These are phyloP conservation scores for Phylloporus scabripes DNA, from an alignment of 768 basidiomycete genomes.

Conservation along the genomic window DNA sequence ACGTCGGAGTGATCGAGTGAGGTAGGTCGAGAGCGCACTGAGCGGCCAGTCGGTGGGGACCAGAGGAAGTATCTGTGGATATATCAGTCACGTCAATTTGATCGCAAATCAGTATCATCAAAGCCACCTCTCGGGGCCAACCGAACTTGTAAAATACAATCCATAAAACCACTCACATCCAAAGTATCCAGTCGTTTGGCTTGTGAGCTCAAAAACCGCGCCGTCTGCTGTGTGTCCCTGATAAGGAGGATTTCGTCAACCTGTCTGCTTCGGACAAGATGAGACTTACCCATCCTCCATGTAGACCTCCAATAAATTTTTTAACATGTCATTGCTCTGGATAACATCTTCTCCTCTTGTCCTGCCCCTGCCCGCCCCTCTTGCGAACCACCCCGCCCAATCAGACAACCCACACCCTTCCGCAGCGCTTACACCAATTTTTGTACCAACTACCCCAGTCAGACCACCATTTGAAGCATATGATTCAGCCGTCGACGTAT, in stretches of 20 bases:
- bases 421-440: conserved; percentile 47
- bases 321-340: conserved; percentile 51
- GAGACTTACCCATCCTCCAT: conserved; percentile 67
- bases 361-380: conserved; percentile 49
- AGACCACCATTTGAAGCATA: conserved; percentile 82
- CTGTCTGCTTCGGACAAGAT: not conserved
- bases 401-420: conserved; percentile 44
- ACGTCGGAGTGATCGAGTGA: conserved; percentile 72
- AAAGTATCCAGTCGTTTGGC: conserved; percentile 69
- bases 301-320: conserved; percentile 74
- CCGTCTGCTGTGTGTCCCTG: conserved; percentile 56
- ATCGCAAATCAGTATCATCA: not conserved
- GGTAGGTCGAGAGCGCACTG: conserved; percentile 64
- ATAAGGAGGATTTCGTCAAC: not conserved
- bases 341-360: conserved; percentile 36
- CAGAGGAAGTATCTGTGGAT: conserved; percentile 50
- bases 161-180: conserved; percentile 49
- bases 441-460: conserved; percentile 51
- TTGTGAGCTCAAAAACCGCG: conserved; percentile 73
- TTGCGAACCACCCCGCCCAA: conserved; percentile 33
- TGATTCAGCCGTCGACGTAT: conserved; percentile 73
- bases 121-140: not conserved
- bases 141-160: not conserved
- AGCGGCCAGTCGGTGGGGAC: conserved; percentile 78
- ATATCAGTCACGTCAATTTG: not conserved